phyloP scores from a whole-genome alignment of 2,329 filamentous ascomycete genomes.

The Teratosphaeria nubilosa region DNA sequence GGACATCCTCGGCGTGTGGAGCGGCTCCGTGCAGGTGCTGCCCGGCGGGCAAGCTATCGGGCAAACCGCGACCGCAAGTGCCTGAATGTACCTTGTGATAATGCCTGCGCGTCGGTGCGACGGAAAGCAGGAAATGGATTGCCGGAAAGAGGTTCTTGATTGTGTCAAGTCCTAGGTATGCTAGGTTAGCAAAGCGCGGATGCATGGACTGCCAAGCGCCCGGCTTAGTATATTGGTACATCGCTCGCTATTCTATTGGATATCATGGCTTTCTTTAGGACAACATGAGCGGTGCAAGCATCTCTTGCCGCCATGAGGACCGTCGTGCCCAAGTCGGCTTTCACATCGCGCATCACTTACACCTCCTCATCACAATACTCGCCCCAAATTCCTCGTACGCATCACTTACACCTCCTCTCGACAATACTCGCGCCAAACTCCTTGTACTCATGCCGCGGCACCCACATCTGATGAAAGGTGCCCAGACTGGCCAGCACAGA shows the following conservation, averaged over 20 bases:
- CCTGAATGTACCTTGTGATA: too few relatives aligned
- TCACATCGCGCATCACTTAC: constrained; percentile 57
- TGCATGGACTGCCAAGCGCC: neutral
- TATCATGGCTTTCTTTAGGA: neutral
- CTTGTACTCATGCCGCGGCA: constrained; percentile 92
- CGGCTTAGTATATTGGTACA: neutral
- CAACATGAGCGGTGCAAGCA: neutral
- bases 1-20: neutral
- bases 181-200: too few relatives aligned
- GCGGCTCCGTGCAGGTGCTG: neutral
- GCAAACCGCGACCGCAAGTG: neutral
- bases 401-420: constrained; percentile 87
- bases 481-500: constrained; percentile 92
- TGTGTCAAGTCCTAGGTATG: too few relatives aligned
- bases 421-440: constrained; percentile 86
- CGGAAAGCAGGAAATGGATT: too few relatives aligned
- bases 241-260: neutral
- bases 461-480: constrained; percentile 99
- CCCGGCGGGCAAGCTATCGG: neutral
- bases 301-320: neutral
- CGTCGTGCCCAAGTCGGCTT: neutral
- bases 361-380: constrained; percentile 95
- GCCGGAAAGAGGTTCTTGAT: too few relatives aligned
- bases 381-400: too few relatives aligned
- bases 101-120: neutral